A percentile compares a stretch with the other conserved stretches of the same genome.
Conservation (phyloP, 1,284 basidiomycete species). For the Cystobasidium sp. region DNA sequence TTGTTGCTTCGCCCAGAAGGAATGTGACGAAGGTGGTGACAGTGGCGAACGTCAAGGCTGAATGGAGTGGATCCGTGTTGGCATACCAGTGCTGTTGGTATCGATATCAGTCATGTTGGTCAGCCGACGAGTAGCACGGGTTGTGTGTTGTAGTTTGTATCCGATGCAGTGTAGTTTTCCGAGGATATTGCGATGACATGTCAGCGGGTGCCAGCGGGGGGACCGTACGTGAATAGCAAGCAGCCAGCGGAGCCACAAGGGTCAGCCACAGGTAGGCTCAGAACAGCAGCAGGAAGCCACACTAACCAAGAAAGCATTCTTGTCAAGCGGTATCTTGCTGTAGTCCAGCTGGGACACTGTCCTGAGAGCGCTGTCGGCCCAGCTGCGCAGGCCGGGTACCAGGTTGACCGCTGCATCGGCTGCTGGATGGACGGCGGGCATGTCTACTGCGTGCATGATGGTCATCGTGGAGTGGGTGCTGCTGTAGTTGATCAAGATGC, state of each 20-base stretch:
- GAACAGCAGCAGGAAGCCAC: background rate
- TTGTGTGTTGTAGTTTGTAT: too few species aligned
- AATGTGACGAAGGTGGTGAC: conserved; percentile 42
- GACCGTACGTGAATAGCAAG: background rate
- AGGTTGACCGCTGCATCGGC: conserved; percentile 15
- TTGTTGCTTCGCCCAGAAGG: conserved; percentile 49
- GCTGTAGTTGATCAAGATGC: background rate
- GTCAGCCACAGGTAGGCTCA: background rate
- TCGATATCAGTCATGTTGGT: background rate
- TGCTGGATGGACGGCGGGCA: conserved; percentile 27
- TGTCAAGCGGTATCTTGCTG: conserved; percentile 5
- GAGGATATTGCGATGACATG: background rate
- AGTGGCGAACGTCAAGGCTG: conserved; percentile 44
- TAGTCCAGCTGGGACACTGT: conserved; percentile 6
- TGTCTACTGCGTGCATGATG: conserved; percentile 18
- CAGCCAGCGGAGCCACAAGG: background rate
- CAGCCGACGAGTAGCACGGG: too few species aligned
- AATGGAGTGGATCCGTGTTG: conserved; percentile 50
- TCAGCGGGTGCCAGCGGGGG: background rate
- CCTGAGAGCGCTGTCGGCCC: background rate
- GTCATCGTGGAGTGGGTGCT: background rate
- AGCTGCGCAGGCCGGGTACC: conserved; percentile 10
- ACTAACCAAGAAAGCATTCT: conserved; percentile 14
- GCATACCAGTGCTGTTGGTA: conserved; percentile 26
- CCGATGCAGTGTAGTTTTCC: too few species aligned